Conservation (phyloP, 192 early-diverging fungal species). For the Umbelopsis sp. region DNA sequence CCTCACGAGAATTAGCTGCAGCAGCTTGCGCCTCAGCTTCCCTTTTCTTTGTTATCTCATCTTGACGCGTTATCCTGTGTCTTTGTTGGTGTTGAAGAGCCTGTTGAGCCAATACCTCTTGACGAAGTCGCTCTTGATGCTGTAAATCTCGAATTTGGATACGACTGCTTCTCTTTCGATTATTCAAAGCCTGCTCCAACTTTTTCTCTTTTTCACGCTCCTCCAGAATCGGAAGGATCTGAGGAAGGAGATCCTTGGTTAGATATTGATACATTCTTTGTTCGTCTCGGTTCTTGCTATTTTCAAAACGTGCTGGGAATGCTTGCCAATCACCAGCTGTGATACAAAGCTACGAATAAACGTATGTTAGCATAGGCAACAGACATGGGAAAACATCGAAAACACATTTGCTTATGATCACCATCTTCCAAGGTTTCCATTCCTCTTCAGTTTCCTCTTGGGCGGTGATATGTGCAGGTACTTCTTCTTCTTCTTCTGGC, state of each 20-base stretch:
- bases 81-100: slow-evolving; percentile 35
- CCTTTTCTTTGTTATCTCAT: slow-evolving; percentile 33
- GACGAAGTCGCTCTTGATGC: slow-evolving; percentile 46
- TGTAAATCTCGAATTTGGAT: slow-evolving; percentile 62
- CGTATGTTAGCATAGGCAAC: background rate
- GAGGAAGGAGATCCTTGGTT: slow-evolving; percentile 56
- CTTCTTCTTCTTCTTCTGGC: background rate
- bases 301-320: slow-evolving; percentile 62
- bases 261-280: slow-evolving; percentile 57
- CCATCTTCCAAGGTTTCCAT: slow-evolving; percentile 46
- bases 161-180: slow-evolving; percentile 65
- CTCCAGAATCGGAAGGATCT: slow-evolving; percentile 57
- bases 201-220: slow-evolving; percentile 59
- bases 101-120: slow-evolving; percentile 30
- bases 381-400: no score
- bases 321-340: slow-evolving; percentile 62
- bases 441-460: slow-evolving; percentile 45
- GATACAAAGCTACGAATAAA: slow-evolving; percentile 46
- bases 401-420: background rate
- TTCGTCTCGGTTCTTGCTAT: slow-evolving; percentile 54
- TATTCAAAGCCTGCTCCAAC: slow-evolving; percentile 54
- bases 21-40: slow-evolving; percentile 26
- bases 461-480: slow-evolving; percentile 39
- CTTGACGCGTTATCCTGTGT: slow-evolving; percentile 36
- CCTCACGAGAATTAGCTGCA: slow-evolving; percentile 28